A percentile compares a stretch with the other conserved stretches of the same genome.
Conservation (phyloP, 2,329 filamentous ascomycete genomes). For the Aspergillus cejpii region DNA sequence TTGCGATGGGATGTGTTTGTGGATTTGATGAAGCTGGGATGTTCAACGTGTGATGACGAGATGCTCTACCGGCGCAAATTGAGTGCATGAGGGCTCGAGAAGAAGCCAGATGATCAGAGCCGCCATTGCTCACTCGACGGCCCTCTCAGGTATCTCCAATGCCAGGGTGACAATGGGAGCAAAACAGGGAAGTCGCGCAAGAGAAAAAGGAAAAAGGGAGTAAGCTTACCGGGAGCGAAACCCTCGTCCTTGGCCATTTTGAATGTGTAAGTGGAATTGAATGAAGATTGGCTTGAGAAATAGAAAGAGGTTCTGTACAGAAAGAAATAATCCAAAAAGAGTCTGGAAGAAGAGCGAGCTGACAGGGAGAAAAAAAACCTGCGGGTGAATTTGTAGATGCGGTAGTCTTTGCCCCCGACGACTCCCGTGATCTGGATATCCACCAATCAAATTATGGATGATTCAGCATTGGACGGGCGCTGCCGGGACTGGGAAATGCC, state of each 20-base stretch:
- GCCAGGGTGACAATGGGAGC: background rate
- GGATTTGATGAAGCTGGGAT: conserved; percentile 11
- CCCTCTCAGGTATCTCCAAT: background rate
- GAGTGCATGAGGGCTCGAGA: background rate
- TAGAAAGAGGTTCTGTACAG: conserved; percentile 25
- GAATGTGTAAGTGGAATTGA: conserved; percentile 24
- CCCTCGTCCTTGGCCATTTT: conserved; percentile 42
- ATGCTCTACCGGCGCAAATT: background rate
- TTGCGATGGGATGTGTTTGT: background rate
- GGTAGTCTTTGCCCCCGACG: conserved; percentile 23
- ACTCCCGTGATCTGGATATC: conserved; percentile 29
- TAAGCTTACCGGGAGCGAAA: conserved; percentile 43
- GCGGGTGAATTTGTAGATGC: conserved; percentile 32
- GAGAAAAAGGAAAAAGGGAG: background rate
- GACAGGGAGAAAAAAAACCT: conserved; percentile 28
- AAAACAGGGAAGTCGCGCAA: conserved; percentile 2
- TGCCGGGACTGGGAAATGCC: conserved; percentile 23
- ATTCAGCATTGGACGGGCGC: conserved; percentile 32
- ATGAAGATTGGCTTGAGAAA: conserved; percentile 20
- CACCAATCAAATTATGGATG: conserved; percentile 33
- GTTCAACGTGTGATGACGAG: background rate
- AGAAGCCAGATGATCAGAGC: background rate
- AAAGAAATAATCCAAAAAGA: conserved; percentile 15
- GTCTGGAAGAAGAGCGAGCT: conserved; percentile 12
- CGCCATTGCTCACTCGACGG: background rate